Conservation (phyloP, 495 filamentous ascomycete genomes). For the Aspergillus olivimuriae region DNA sequence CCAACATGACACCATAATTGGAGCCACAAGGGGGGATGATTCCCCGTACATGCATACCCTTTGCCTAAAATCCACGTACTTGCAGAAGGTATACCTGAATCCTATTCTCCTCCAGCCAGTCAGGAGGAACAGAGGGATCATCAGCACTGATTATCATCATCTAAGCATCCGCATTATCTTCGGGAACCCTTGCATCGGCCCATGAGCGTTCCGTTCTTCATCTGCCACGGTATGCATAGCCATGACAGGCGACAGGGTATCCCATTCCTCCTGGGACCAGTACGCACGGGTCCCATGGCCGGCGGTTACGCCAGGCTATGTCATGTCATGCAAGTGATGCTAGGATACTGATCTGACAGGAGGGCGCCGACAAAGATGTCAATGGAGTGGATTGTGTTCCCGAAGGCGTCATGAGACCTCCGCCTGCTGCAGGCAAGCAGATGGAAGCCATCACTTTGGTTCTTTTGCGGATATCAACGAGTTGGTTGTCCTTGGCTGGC, state of each 20-base stretch:
- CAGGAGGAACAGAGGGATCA: not conserved
- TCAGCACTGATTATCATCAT: constrained; percentile 1
- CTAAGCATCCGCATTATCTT: constrained; percentile 1
- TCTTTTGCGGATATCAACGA: too few species aligned
- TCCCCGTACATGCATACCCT: constrained; percentile 2
- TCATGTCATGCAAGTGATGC: constrained; percentile 12
- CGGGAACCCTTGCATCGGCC: not conserved
- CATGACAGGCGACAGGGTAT: too few species aligned
- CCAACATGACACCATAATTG: constrained; percentile 3
- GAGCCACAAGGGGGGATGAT: not conserved
- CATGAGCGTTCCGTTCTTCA: too few species aligned
- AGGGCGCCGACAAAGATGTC: constrained; percentile 1
- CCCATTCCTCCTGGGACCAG: not conserved
- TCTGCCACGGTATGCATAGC: too few species aligned
- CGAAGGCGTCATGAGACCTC: not conserved
- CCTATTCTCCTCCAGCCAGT: not conserved
- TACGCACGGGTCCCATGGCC: not conserved
- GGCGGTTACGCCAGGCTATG: constrained; percentile 7
- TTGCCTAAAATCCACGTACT: not conserved
- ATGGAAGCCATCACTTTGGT: too few species aligned
- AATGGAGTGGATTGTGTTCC: not conserved
- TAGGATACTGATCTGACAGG: constrained; percentile 8
- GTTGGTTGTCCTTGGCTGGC: too few species aligned
- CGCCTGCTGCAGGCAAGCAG: not conserved
- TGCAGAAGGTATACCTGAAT: not conserved